phyloP scores from a whole-genome alignment of 768 basidiomycete species.

The Termitomyces sp. region DNA sequence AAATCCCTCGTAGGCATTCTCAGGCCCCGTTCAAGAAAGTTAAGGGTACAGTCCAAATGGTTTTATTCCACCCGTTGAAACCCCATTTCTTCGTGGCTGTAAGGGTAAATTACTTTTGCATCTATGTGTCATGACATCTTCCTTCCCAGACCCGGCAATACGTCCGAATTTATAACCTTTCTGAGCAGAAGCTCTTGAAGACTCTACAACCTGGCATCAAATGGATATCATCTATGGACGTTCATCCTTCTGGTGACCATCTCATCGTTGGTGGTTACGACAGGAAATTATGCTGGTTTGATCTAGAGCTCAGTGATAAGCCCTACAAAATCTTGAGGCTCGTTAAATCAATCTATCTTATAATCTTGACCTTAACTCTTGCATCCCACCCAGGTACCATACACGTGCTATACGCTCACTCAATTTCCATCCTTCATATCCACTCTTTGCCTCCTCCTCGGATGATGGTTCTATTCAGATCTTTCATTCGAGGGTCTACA shows the following conservation, averaged over 20 bases:
- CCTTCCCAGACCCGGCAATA: constrained; percentile 84
- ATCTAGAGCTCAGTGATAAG: constrained; percentile 92
- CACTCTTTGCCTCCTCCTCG: constrained; percentile 92
- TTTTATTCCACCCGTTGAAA: constrained; percentile 90
- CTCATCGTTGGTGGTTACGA: constrained; percentile 97
- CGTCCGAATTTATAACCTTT: constrained; percentile 90
- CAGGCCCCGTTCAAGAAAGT: constrained; percentile 98
- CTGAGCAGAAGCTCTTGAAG: constrained; percentile 89
- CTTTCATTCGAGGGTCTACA: constrained; percentile 93
- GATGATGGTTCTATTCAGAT: constrained; percentile 97
- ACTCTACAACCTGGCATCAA: constrained; percentile 92
- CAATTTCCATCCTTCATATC: constrained; percentile 91
- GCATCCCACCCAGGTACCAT: constrained; percentile 65
- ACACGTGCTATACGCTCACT: constrained; percentile 88
- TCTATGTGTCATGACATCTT: constrained; percentile 10
- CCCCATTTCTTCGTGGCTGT: constrained; percentile 98
- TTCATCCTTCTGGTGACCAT: constrained; percentile 95
- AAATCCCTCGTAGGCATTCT: constrained; percentile 87
- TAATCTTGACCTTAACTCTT: constrained; percentile 7
- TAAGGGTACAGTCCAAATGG: constrained; percentile 84
- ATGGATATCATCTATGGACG: constrained; percentile 97
- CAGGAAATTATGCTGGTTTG: constrained; percentile 97
- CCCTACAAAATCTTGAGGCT: constrained; percentile 95
- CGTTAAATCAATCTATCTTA: constrained; percentile 15
- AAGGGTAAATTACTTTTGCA: constrained; percentile 25